phyloP scores from a whole-genome alignment of 192 early-diverging fungal species.

The Diversispora eburnea region DNA sequence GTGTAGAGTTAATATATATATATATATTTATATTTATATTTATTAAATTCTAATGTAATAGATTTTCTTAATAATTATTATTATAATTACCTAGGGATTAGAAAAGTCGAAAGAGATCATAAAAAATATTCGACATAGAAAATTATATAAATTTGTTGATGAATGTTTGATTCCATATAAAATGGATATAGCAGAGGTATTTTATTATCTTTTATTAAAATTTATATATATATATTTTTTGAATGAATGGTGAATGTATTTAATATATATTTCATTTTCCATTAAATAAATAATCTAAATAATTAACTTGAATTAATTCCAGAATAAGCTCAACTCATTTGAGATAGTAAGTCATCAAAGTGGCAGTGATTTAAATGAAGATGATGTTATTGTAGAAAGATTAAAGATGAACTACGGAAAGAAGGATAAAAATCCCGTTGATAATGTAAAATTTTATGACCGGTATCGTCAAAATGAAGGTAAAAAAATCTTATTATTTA shows the following conservation, averaged over 20 bases:
- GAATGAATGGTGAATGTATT: constrained; percentile 42
- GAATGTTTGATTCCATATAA: constrained; percentile 64
- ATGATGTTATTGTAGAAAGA: constrained; percentile 75
- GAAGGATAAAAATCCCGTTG: constrained; percentile 82
- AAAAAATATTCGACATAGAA: constrained; percentile 67
- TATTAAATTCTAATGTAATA: neutral
- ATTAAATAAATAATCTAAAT: neutral
- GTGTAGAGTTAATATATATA: neutral
- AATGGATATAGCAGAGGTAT: constrained; percentile 15
- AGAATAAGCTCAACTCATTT: constrained; percentile 39
- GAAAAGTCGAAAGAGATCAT: constrained; percentile 66
- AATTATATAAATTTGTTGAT: constrained; percentile 87
- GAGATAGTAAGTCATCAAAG: constrained; percentile 62
- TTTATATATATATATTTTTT: too few relatives aligned
- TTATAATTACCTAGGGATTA: constrained; percentile 41
- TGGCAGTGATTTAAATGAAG: constrained; percentile 55
- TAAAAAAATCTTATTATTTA: neutral
- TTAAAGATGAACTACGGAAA: constrained; percentile 80
- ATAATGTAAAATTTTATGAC: constrained; percentile 72
- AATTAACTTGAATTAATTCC: neutral
- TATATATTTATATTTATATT: neutral
- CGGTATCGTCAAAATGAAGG: constrained; percentile 7
- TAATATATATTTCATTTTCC: constrained; percentile 11
- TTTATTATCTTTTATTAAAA: too few relatives aligned
- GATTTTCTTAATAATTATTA: neutral